Evolutionary conservation across 2,329 filamentous ascomycete species (phyloP).

Genomic region (Epichloe amarillans): DNA sequence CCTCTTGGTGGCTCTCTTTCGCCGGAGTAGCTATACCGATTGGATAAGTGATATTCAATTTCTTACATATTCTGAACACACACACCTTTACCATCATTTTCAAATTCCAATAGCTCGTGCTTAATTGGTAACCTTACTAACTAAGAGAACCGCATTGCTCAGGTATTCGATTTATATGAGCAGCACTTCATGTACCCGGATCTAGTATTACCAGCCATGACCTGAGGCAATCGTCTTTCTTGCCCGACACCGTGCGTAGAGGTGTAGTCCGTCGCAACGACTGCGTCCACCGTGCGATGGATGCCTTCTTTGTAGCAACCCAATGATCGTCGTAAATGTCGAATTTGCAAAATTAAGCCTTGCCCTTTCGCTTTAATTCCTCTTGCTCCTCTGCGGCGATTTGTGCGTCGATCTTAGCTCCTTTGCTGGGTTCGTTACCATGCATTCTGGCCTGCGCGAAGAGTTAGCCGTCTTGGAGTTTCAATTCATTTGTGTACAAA

Average conservation of each 20-base stretch:
- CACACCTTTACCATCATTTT: constrained; percentile 8
- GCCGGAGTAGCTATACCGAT: constrained; percentile 78
- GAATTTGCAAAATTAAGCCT: constrained; percentile 9
- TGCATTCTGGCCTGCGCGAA: constrained; percentile 44
- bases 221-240: too few species aligned
- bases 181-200: too few species aligned
- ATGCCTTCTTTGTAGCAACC: not conserved
- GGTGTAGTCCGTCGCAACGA: too few species aligned
- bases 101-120: not conserved
- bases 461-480: not conserved
- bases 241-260: too few species aligned
- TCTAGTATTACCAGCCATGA: too few species aligned
- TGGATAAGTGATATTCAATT: constrained; percentile 69
- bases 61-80: constrained; percentile 97
- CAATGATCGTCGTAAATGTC: not conserved
- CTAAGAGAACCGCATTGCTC: too few species aligned
- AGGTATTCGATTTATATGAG: too few species aligned
- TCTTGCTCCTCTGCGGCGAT: constrained; percentile 56
- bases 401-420: constrained; percentile 59
- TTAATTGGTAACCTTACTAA: too few species aligned
- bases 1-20: constrained; percentile 66
- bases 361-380: constrained; percentile 44
- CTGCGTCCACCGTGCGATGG: not conserved
- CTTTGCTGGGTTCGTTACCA: constrained; percentile 60
- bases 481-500: too few species aligned